Percentiles rank a stretch among this genome's conserved stretches.
These are phyloP conservation scores for Pythium aphanidermatum DNA, from an alignment of 352 stramenopile species.

Conservation along the genomic window DNA sequence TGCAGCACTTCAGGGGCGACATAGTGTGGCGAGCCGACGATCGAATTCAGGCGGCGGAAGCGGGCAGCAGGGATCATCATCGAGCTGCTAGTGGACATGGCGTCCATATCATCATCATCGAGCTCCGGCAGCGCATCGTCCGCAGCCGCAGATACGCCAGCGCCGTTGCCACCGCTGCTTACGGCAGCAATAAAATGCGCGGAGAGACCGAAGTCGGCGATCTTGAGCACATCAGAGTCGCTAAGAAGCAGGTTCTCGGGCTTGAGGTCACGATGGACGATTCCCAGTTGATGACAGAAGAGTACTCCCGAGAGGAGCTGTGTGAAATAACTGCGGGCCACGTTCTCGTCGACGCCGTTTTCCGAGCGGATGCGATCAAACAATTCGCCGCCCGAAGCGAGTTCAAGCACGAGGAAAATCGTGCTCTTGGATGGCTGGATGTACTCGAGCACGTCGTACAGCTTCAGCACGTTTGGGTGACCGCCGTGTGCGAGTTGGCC, in stretches of 20 bases:
- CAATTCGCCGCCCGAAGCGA: conserved; percentile 87
- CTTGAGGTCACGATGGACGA: conserved; percentile 95
- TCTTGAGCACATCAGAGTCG: conserved; percentile 90
- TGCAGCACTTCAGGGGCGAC: conserved; percentile 95
- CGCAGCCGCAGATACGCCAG: conserved; percentile 22
- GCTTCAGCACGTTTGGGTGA: conserved; percentile 94
- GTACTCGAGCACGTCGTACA: conserved; percentile 95
- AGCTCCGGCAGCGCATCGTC: conserved; percentile 15
- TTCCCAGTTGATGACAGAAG: conserved; percentile 89
- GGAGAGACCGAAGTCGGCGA: conserved; percentile 93
- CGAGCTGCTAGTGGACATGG: conserved; percentile 5
- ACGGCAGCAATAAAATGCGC: conserved; percentile 86
- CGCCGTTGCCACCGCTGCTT: conserved; percentile 32
- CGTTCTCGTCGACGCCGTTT: conserved; percentile 63
- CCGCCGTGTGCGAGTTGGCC: conserved; percentile 67
- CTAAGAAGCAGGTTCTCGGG: conserved; percentile 95
- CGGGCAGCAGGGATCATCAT: conserved; percentile 28
- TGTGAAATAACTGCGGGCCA: conserved; percentile 84
- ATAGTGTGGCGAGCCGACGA: conserved; percentile 96
- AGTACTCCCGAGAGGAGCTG: conserved; percentile 86
- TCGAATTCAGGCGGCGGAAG: conserved; percentile 90
- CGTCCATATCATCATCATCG: conserved; percentile 15
- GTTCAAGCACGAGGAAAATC: conserved; percentile 92
- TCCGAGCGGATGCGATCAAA: conserved; percentile 92
- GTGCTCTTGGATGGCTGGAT: conserved; percentile 93